Conservation (phyloP, 768 basidiomycete species). For the Mycena amicta region DNA sequence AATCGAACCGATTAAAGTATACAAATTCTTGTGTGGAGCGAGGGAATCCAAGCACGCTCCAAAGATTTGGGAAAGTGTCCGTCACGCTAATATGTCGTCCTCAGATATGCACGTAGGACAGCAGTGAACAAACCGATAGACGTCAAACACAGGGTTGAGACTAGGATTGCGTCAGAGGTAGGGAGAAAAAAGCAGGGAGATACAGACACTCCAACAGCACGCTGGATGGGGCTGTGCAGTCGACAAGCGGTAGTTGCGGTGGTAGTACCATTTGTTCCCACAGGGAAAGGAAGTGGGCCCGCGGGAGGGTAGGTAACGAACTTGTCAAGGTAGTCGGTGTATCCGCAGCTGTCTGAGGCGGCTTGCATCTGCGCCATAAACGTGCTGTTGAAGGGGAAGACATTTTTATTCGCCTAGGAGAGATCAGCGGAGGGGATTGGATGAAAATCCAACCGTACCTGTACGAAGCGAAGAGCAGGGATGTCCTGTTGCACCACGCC, state of each 20-base stretch:
- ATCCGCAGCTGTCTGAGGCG: conserved; percentile 57
- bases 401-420: conserved; percentile 52
- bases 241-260: conserved; percentile 43
- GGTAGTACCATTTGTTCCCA: conserved; percentile 44
- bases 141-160: conserved; percentile 58
- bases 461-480: conserved; percentile 63
- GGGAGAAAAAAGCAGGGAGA: too few species aligned
- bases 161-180: too few species aligned
- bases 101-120: background rate
- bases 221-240: conserved; percentile 51
- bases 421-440: too few species aligned
- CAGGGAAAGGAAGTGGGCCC: conserved; percentile 63
- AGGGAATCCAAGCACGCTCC: conserved; percentile 73
- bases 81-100: conserved; percentile 39
- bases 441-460: conserved; percentile 30
- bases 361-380: conserved; percentile 57
- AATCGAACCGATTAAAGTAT: conserved; percentile 60
- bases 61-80: conserved; percentile 53
- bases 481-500: conserved; percentile 63
- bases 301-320: conserved; percentile 67
- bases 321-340: conserved; percentile 60
- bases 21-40: conserved; percentile 57
- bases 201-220: conserved; percentile 49
- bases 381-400: conserved; percentile 61
- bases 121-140: conserved; percentile 43